phyloP scores from a whole-genome alignment of 352 stramenopile genomes.

The Phytophthora vignae region DNA sequence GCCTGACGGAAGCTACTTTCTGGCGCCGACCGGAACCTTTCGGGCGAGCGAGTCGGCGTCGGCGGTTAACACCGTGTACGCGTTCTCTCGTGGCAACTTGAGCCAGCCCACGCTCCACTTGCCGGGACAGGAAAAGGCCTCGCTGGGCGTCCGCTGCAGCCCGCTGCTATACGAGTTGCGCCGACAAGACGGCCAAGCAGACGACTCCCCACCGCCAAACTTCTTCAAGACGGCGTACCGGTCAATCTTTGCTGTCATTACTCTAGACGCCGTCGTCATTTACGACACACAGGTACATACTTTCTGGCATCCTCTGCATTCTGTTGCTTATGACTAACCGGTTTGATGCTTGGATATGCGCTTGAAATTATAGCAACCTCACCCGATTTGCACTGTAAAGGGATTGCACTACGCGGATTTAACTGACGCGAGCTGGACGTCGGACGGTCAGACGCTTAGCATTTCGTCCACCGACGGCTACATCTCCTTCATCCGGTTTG shows the following conservation, averaged over 20 bases:
- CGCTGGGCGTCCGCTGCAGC: slow-evolving; percentile 93
- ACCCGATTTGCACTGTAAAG: slow-evolving; percentile 90
- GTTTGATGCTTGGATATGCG: not conserved
- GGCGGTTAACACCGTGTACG: slow-evolving; percentile 90
- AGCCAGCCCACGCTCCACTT: slow-evolving; percentile 93
- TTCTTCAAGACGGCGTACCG: slow-evolving; percentile 87
- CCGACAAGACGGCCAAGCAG: slow-evolving; percentile 11
- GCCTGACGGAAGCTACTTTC: slow-evolving; percentile 92
- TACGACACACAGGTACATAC: slow-evolving; percentile 93
- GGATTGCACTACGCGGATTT: slow-evolving; percentile 96
- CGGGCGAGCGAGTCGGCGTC: slow-evolving; percentile 49
- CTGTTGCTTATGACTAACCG: not conserved
- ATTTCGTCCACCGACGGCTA: slow-evolving; percentile 97
- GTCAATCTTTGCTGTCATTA: slow-evolving; percentile 95
- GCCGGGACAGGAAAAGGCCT: slow-evolving; percentile 92
- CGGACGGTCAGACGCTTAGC: slow-evolving; percentile 91
- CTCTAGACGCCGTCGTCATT: slow-evolving; percentile 93
- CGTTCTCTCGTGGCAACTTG: slow-evolving; percentile 94
- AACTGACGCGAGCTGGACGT: slow-evolving; percentile 94
- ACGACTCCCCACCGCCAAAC: slow-evolving; percentile 36
- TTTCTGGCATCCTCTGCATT: not conserved
- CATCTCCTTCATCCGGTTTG: slow-evolving; percentile 94
- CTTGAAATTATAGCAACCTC: slow-evolving; percentile 50
- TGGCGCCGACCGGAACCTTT: slow-evolving; percentile 88
- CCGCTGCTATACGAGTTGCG: slow-evolving; percentile 93